Percentiles rank a stretch among this genome's conserved stretches.
Conservation (phyloP, 1,284 basidiomycete species). For the Filobasidium uniguttulatum region DNA sequence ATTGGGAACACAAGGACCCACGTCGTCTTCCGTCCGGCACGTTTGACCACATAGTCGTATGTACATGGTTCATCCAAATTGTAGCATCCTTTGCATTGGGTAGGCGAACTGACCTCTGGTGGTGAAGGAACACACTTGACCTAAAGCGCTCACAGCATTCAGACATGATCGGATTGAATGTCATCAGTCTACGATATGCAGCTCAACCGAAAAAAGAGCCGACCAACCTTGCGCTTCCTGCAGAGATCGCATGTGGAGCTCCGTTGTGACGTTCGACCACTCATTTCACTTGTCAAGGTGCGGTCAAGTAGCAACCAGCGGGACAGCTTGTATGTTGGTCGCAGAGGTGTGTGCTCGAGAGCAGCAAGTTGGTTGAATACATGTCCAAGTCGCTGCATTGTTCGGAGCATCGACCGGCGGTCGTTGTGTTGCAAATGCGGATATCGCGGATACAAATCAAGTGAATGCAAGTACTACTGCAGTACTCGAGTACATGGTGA, state of each 20-base stretch:
- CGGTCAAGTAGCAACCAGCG: no score
- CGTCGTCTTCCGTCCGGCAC: slow-evolving; percentile 24
- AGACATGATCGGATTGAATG: not conserved
- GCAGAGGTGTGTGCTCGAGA: no score
- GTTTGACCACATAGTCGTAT: slow-evolving; percentile 30
- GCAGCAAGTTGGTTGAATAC: no score
- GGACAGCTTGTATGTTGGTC: no score
- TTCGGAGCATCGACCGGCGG: no score
- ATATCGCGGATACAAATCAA: no score
- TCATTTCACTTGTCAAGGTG: no score
- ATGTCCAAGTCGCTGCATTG: no score
- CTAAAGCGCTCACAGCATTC: not conserved
- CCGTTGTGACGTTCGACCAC: not conserved
- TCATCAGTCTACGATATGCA: not conserved
- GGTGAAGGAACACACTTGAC: not conserved
- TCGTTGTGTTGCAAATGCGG: no score
- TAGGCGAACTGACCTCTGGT: not conserved
- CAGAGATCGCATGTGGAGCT: slow-evolving; percentile 10
- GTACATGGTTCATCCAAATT: slow-evolving; percentile 30
- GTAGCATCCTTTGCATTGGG: slow-evolving; percentile 27
- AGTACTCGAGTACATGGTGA: no score
- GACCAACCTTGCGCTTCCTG: slow-evolving; percentile 11
- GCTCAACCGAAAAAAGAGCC: not conserved
- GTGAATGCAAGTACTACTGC: no score
- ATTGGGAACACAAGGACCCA: not conserved